These are phyloP conservation scores for Exophiala spinifera DNA, from an alignment of 2,329 filamentous ascomycete genomes.

Conservation along the genomic window DNA sequence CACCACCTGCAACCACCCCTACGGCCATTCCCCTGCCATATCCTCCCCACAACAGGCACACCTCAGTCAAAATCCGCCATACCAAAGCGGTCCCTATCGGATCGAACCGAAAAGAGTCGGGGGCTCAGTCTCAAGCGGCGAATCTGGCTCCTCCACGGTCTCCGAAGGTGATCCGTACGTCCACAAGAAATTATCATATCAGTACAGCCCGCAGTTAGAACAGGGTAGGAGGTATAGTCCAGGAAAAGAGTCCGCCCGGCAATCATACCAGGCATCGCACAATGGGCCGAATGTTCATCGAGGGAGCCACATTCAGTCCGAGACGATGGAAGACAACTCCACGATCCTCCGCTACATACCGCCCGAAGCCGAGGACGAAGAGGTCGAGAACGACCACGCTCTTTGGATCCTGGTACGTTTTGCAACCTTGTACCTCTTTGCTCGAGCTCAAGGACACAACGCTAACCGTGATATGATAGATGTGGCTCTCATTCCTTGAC, in stretches of 20 bases:
- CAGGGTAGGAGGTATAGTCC: slow-evolving; percentile 9
- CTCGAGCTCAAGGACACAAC: not conserved
- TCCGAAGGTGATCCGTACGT: slow-evolving; percentile 22
- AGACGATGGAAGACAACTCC: slow-evolving; percentile 23
- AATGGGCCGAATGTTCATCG: slow-evolving; percentile 1
- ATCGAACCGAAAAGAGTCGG: slow-evolving; percentile 19
- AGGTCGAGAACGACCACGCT: slow-evolving; percentile 38
- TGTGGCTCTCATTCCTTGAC: slow-evolving; percentile 43
- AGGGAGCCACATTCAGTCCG: slow-evolving; percentile 10
- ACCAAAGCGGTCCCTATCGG: slow-evolving; percentile 1
- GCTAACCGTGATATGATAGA: slow-evolving; percentile 13
- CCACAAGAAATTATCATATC: slow-evolving; percentile 15
- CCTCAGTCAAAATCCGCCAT: slow-evolving; percentile 12
- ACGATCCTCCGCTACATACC: slow-evolving; percentile 24
- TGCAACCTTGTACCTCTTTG: not conserved
- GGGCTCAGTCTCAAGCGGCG: slow-evolving; percentile 26
- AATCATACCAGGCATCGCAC: slow-evolving; percentile 14
- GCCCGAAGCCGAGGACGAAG: slow-evolving; percentile 30
- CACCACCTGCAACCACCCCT: not conserved
- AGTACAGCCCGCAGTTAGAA: slow-evolving; percentile 13
- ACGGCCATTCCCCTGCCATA: slow-evolving; percentile 7
- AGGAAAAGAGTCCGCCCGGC: slow-evolving; percentile 6
- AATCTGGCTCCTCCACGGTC: slow-evolving; percentile 22
- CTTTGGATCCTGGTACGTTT: slow-evolving; percentile 42
- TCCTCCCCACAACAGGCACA: slow-evolving; percentile 12